Conservation (phyloP, 23 red algal genomes). For the Cyanidiococcus yangmingshanensis region DNA sequence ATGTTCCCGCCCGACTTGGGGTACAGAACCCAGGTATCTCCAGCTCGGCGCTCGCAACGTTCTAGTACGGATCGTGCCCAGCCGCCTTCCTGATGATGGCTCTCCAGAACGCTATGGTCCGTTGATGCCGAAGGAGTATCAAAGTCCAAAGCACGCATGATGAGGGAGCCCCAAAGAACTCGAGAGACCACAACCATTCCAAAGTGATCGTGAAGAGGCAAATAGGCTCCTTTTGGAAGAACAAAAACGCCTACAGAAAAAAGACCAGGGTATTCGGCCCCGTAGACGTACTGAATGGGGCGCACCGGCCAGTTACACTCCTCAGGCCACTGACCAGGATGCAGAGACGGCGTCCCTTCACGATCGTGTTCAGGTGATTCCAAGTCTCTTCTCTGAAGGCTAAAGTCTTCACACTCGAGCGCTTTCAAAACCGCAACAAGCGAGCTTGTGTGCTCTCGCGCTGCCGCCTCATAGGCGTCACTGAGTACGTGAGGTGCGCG, state of each 20-base stretch:
- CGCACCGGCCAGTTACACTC: not conserved
- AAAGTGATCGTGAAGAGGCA: slow-evolving; percentile 16
- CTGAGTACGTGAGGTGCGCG: slow-evolving; percentile 2
- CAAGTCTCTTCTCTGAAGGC: not conserved
- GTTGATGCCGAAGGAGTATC: not conserved
- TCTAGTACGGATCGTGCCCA: not conserved
- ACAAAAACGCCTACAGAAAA: not conserved
- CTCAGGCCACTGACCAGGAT: not conserved
- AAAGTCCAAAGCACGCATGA: slow-evolving; percentile 1
- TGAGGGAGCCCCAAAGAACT: not conserved
- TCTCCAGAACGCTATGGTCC: not conserved
- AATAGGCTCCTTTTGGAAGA: not conserved
- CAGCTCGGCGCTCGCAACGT: not conserved
- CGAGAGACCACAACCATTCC: slow-evolving; percentile 11
- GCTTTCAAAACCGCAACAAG: not conserved
- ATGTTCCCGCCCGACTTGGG: slow-evolving; percentile 7
- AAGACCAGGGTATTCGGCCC: not conserved
- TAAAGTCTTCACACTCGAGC: not conserved
- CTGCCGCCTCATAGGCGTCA: slow-evolving; percentile 3
- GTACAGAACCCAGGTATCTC: not conserved
- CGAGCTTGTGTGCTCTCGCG: not conserved
- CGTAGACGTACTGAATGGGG: slow-evolving; percentile 1
- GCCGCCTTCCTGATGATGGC: not conserved
- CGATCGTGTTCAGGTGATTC: not conserved
- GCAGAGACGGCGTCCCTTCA: not conserved